phyloP scores from a whole-genome alignment of 345 rosid species.

The Arabidopsis thaliana region DNA sequence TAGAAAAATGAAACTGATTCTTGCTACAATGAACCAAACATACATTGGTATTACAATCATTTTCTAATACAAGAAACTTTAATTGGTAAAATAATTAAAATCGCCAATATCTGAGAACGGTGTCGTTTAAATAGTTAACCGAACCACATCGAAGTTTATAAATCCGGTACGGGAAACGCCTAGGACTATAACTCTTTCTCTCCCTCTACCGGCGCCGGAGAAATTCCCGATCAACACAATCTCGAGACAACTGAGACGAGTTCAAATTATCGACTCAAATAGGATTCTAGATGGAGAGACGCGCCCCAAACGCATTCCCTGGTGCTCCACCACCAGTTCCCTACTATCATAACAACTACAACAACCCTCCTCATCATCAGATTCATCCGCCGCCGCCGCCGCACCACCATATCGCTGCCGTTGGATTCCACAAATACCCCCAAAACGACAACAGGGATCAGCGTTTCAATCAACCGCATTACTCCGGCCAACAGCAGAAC shows the following conservation, averaged over 20 bases:
- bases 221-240: slow-evolving; percentile 4
- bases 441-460: slow-evolving; percentile 45
- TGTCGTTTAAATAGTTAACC: slow-evolving; percentile 14
- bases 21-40: background rate
- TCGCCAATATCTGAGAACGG: background rate
- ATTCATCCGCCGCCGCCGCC: slow-evolving; percentile 42
- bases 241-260: background rate
- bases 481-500: slow-evolving; percentile 44
- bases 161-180: slow-evolving; percentile 18
- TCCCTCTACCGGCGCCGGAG: slow-evolving; percentile 34
- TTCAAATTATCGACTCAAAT: background rate
- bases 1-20: slow-evolving; percentile 6
- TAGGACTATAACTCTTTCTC: slow-evolving; percentile 10
- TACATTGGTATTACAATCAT: too few species aligned
- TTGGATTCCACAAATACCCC: slow-evolving; percentile 38
- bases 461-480: slow-evolving; percentile 44
- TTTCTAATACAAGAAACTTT: too few species aligned
- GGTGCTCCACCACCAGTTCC: slow-evolving; percentile 41
- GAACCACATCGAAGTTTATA: slow-evolving; percentile 3
- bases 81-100: background rate
- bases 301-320: slow-evolving; percentile 29
- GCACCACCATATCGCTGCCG: slow-evolving; percentile 38
- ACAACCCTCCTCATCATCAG: slow-evolving; percentile 37
- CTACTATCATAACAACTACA: slow-evolving; percentile 43
- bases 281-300: slow-evolving; percentile 35